Conservation (phyloP, 2,329 filamentous ascomycete genomes). For the Atkinsonella texensis region DNA sequence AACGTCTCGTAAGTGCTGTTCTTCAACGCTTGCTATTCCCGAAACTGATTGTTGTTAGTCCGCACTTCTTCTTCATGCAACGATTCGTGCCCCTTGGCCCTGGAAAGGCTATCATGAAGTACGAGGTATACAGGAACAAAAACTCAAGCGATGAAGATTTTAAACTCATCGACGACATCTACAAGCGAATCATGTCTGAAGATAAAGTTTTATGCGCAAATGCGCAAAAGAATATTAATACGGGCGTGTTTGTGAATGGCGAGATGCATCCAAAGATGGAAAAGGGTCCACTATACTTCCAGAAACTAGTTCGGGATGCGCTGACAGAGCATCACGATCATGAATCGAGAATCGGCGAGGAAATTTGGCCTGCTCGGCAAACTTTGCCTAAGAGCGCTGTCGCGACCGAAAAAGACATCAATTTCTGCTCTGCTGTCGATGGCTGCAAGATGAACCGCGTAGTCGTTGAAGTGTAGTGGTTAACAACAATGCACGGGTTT, state of each 20-base stretch:
- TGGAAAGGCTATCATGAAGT: constrained; percentile 41
- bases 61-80: constrained; percentile 54
- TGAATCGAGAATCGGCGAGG: constrained; percentile 30
- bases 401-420: constrained; percentile 16
- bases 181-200: constrained; percentile 52
- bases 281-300: constrained; percentile 46
- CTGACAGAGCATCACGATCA: constrained; percentile 33
- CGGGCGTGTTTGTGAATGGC: constrained; percentile 49
- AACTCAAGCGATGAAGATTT: constrained; percentile 47
- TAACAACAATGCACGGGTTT: neutral
- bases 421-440: constrained; percentile 24
- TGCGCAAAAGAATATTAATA: constrained; percentile 48
- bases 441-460: constrained; percentile 16
- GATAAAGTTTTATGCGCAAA: constrained; percentile 50
- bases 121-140: constrained; percentile 52
- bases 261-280: constrained; percentile 50
- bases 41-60: constrained; percentile 19
- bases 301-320: constrained; percentile 35
- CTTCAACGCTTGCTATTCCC: neutral
- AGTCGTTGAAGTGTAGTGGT: constrained; percentile 1
- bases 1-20: constrained; percentile 33
- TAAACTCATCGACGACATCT: constrained; percentile 42
- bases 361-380: constrained; percentile 41
- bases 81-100: constrained; percentile 45
- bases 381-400: constrained; percentile 16